phyloP scores from a whole-genome alignment of 345 rosid species.

The Brassica incana region DNA sequence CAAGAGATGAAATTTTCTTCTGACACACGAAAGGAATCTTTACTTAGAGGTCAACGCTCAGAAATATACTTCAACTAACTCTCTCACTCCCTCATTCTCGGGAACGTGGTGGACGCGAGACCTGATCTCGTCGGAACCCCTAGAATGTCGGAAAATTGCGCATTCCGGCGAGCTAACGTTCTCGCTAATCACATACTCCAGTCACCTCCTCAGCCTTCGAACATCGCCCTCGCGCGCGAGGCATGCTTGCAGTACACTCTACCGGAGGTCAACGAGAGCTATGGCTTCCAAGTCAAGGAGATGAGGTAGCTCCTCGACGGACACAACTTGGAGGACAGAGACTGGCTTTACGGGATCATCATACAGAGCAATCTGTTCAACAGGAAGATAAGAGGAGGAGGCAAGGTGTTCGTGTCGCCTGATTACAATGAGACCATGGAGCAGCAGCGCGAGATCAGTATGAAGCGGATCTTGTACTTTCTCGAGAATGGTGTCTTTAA shows the following conservation, averaged over 20 bases:
- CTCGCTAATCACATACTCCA: slow-evolving; percentile 59
- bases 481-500: slow-evolving; percentile 61
- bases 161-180: slow-evolving; percentile 52
- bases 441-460: slow-evolving; percentile 83
- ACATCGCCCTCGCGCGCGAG: slow-evolving; percentile 37
- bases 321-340: slow-evolving; percentile 70
- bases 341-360: slow-evolving; percentile 73
- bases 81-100: neutral
- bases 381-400: slow-evolving; percentile 59
- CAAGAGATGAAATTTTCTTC: neutral
- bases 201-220: slow-evolving; percentile 18
- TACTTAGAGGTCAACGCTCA: neutral
- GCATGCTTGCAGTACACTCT: slow-evolving; percentile 61
- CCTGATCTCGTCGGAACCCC: neutral
- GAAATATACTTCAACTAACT: neutral
- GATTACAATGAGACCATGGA: slow-evolving; percentile 90
- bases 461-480: slow-evolving; percentile 61
- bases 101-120: neutral
- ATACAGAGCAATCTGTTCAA: slow-evolving; percentile 66
- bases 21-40: neutral
- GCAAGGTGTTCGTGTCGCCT: slow-evolving; percentile 59
- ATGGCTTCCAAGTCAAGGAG: slow-evolving; percentile 54
- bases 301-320: slow-evolving; percentile 72
- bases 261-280: slow-evolving; percentile 60
- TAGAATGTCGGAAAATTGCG: slow-evolving; percentile 45